phyloP scores from a whole-genome alignment of 2,329 filamentous ascomycete species.

The Colletotrichum zoysiae region DNA sequence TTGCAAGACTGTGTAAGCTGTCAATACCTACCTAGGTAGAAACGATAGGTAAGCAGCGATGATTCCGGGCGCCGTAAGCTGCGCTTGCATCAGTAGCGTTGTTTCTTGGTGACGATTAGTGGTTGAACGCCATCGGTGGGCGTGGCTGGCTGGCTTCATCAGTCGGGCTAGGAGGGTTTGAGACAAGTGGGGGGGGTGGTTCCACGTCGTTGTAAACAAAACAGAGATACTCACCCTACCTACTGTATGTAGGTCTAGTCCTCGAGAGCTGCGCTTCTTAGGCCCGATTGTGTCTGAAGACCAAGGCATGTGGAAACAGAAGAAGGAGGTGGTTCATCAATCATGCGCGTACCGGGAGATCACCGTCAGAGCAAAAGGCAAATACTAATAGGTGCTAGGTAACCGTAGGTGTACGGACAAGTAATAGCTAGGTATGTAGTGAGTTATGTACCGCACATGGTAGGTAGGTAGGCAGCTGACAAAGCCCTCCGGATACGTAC shows the following conservation, averaged over 20 bases:
- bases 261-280: background rate
- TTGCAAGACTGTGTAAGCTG: conserved; percentile 3
- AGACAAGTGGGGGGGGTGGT: background rate
- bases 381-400: too few species aligned
- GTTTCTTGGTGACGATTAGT: conserved; percentile 8
- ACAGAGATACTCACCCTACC: background rate
- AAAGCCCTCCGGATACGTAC: background rate
- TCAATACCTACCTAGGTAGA: too few species aligned
- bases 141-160: conserved; percentile 26
- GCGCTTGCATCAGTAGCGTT: conserved; percentile 7
- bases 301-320: background rate
- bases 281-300: background rate
- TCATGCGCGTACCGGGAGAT: background rate
- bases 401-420: too few species aligned
- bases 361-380: background rate
- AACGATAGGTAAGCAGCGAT: background rate
- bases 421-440: too few species aligned
- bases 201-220: background rate
- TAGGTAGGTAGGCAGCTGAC: background rate
- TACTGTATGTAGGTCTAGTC: too few species aligned
- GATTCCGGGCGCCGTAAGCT: conserved; percentile 21
- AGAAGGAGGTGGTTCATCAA: background rate
- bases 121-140: background rate
- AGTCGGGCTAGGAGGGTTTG: background rate
- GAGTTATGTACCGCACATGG: too few species aligned